Evolutionary conservation across 331 rosid genomes (phyloP), one percentile per base, ranked within the genome.

Genomic region (Erythrophleum ivorense): DNA sequence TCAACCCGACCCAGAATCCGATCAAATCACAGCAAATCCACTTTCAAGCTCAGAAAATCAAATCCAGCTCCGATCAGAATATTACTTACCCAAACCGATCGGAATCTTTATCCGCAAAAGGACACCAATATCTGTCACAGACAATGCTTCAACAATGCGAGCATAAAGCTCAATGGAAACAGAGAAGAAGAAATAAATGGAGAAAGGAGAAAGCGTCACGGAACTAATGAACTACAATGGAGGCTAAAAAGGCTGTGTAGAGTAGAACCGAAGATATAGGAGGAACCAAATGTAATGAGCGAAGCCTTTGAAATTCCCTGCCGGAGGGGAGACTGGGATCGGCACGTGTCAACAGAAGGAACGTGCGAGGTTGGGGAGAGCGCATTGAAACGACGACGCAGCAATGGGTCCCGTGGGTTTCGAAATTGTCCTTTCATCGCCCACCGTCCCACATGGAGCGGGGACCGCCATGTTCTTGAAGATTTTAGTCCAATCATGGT

Each of bases 391-490:
- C 88, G 93, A 87, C 90, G 90, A 70, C 90, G 81, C 77, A 50
- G 46, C 8, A 2, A 13, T 7, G 15, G 88, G 86, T 73, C 82
- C 88, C 64, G 54, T 34, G 10, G 36, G 18, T 31, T 72, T 76
- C 66, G 18, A 83, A 53, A 14, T 81, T 50, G 85, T 16, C 68
- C 55, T 65, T 57, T 76, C 65, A 77, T 60, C 52, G 7, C 60
- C 67, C 24, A 76, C 77, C 70, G 49, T 66, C 57, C 33, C 89
- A 91, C 90, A 71, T 86, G 93, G 85, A 3, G 87, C 80, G 82
- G 89, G 91, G 84, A 14, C 87, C 58, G 10, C 49, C 18, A 0
- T 6, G 6, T 55, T 43, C 31, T 33, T 18, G 36, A 65, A 11
- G 52, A n/a, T 66, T 66, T 8, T 31, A n/a, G 7, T 11, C 19